Conservation (phyloP, 108 stramenopile species). For the Pseudonitzschia multistriata region DNA sequence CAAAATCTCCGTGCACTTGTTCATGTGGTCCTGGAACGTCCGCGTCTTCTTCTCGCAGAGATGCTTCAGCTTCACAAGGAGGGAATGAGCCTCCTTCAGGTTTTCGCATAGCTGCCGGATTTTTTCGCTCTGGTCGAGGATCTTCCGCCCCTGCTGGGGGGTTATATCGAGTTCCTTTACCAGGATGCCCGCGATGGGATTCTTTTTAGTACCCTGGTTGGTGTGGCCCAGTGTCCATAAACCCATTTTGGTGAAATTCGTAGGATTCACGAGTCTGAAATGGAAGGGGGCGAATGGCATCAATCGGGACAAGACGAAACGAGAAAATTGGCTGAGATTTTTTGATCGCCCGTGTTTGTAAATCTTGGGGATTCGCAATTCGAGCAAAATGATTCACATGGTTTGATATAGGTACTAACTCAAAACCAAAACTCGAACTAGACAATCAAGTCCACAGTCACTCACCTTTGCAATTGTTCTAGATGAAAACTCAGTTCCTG, state of each 20-base stretch:
- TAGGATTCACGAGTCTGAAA: constrained; percentile 63
- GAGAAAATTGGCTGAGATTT: not conserved
- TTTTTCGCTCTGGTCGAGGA: constrained; percentile 66
- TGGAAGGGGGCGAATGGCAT: not conserved
- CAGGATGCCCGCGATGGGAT: constrained; percentile 78
- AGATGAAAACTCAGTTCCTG: constrained; percentile 83
- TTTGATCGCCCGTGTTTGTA: not conserved
- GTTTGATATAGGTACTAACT: not conserved
- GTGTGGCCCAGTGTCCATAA: constrained; percentile 83
- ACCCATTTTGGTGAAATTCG: constrained; percentile 88
- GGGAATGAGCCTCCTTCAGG: constrained; percentile 41
- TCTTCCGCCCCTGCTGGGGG: constrained; percentile 57
- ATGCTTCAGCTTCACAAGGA: constrained; percentile 54
- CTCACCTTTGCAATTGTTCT: constrained; percentile 72
- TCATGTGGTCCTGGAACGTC: constrained; percentile 78
- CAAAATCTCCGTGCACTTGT: constrained; percentile 69
- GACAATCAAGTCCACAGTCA: constrained; percentile 9
- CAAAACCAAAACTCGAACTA: not conserved
- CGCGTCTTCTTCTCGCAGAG: constrained; percentile 66
- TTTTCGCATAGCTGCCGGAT: constrained; percentile 65
- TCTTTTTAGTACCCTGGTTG: constrained; percentile 56
- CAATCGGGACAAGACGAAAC: not conserved
- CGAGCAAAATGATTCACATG: not conserved
- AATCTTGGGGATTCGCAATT: too few relatives aligned
- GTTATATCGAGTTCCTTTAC: constrained; percentile 73